Evolutionary conservation across 23 red algal species (phyloP), one percentile per base, ranked within the genome.

Genomic region (Gracilaria vermiculophylla): DNA sequence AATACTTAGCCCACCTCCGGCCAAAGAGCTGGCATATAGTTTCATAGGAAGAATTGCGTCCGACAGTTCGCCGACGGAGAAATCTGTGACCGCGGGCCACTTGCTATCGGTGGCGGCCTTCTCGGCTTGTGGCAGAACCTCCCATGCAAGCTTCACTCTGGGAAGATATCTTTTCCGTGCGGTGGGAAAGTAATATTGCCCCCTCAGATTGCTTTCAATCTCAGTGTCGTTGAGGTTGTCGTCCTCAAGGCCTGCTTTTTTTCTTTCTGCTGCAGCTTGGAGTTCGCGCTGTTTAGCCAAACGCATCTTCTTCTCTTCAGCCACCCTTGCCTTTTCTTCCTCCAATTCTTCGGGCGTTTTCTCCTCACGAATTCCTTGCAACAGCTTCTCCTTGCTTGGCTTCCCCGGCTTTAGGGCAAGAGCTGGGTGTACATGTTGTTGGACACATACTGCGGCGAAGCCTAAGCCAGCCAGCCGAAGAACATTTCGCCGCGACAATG

Each of bases 151-250:
- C 31, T 80, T 82, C 28, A 94, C 92, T 51, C 85, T 56, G 23
- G 92, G 83, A 28, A 94, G 51, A 62, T 90, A 90, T 42, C 93
- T 76, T 19, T 86, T 83, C 61, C 82, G 58, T 37, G 73, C 85
- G 11, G 93, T 95, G 76, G 83, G 83, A 41, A 71, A 95, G 39
- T 95, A 95, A 80, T 95, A 95, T 41, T 89, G 87, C 31, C 78
- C 93, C 10, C 93, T 86, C 49, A 95, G 49, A 41, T 88, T 95
- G 40, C 76, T 77, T 55, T 90, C 93, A 45, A 95, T 95, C 44
- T 91, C 87, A 28, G 69, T 51, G 17, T 72, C 75, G 2, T 49
- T 52, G 13, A 12, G 11, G 9, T 28, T 40, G 23, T 69, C 36
- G 20, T 91, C 61, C 49, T 71, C 64, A 1, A 80, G 43, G 0